Percentiles rank a stretch among this genome's conserved stretches.
Evolutionary conservation across 2,329 filamentous ascomycete genomes (phyloP).

Genomic region (Hansfordia pulvinata): DNA sequence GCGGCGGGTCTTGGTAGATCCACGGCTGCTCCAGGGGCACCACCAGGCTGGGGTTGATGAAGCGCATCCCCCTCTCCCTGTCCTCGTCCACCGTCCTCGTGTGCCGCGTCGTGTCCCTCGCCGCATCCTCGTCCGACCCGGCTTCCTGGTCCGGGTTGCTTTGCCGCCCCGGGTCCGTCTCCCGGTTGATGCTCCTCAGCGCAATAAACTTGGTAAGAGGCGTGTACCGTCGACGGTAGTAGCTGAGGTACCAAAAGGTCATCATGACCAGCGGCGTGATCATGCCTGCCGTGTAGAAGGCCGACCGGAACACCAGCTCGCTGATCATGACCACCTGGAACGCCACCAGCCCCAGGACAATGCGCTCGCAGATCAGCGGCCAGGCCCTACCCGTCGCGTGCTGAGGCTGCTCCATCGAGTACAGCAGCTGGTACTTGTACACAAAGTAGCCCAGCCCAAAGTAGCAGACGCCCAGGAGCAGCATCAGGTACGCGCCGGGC

Average conservation of each 20-base stretch:
- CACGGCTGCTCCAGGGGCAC: conserved; percentile 57
- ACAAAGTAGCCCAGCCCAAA: conserved; percentile 75
- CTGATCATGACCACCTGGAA: conserved; percentile 90
- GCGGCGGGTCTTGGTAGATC: conserved; percentile 47
- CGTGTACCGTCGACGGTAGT: conserved; percentile 68
- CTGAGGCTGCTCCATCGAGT: conserved; percentile 95
- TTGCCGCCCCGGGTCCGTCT: conserved; percentile 34
- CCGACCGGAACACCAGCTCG: conserved; percentile 61
- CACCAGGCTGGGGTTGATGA: conserved; percentile 65
- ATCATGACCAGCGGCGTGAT: conserved; percentile 64
- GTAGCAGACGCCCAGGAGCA: conserved; percentile 72
- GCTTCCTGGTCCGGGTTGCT: conserved; percentile 26
- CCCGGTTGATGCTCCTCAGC: conserved; percentile 64
- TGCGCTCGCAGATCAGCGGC: conserved; percentile 90
- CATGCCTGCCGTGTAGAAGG: conserved; percentile 58
- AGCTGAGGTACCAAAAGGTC: conserved; percentile 82
- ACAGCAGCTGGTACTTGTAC: conserved; percentile 94
- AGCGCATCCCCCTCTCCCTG: conserved; percentile 54
- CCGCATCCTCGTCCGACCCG: conserved; percentile 21
- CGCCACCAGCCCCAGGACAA: conserved; percentile 73
- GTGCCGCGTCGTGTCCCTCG: conserved; percentile 21
- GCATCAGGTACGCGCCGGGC: conserved; percentile 63
- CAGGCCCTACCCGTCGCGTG: conserved; percentile 88
- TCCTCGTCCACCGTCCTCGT: conserved; percentile 57
- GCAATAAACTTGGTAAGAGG: conserved; percentile 90